Conservation (phyloP, 495 filamentous ascomycete genomes). For the Xylaria castorea region DNA sequence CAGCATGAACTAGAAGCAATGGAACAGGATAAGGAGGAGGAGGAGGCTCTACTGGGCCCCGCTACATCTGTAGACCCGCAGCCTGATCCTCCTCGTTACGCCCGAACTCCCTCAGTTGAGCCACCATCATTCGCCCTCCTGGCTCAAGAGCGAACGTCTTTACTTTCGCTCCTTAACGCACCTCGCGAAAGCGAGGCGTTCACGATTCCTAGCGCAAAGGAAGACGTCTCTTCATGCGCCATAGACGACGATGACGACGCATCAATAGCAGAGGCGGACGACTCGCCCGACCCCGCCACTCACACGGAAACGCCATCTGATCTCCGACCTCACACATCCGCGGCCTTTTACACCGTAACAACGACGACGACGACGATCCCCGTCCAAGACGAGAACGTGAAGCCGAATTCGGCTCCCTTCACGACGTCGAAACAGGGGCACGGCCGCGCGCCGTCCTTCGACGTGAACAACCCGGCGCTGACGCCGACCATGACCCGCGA, state of each 20-base stretch:
- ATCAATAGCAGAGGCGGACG: conserved; percentile 19
- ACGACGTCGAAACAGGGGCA: not conserved
- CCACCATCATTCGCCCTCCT: conserved; percentile 56
- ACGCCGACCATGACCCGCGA: conserved; percentile 64
- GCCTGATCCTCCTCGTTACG: conserved; percentile 35
- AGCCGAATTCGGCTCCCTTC: conserved; percentile 31
- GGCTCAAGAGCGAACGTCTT: conserved; percentile 54
- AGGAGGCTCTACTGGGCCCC: conserved; percentile 33
- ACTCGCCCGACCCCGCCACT: not conserved
- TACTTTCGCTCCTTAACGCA: conserved; percentile 62
- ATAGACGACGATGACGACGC: conserved; percentile 26
- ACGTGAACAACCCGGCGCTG: conserved; percentile 56
- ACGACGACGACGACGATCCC: conserved; percentile 43
- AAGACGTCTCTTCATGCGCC: conserved; percentile 20
- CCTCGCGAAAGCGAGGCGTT: conserved; percentile 47
- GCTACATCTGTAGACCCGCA: conserved; percentile 36
- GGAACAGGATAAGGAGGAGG: conserved; percentile 29
- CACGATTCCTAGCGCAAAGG: conserved; percentile 47
- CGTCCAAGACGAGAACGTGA: conserved; percentile 34
- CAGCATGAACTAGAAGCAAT: conserved; percentile 49
- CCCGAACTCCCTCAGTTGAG: conserved; percentile 59
- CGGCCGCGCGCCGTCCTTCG: conserved; percentile 51
- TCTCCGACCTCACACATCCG: conserved; percentile 47
- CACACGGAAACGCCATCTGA: not conserved
- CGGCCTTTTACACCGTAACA: conserved; percentile 47